These are phyloP conservation scores for Wickerhamiella occidentalis DNA, from an alignment of 805 yeast species.

Conservation along the genomic window DNA sequence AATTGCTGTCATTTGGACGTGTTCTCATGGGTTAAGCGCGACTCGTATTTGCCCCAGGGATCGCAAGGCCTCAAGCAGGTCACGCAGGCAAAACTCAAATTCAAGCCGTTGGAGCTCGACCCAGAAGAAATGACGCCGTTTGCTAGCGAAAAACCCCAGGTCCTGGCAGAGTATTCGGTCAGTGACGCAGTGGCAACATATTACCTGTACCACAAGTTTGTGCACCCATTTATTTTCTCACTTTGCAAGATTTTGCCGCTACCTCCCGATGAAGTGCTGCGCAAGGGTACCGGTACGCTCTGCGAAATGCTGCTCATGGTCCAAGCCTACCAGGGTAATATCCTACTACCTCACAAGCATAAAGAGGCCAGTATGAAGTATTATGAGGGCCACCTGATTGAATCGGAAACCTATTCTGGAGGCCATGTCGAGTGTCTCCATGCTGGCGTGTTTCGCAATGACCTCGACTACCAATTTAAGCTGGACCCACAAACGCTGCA, in stretches of 20 bases:
- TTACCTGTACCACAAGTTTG: constrained; percentile 88
- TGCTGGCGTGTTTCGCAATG: constrained; percentile 95
- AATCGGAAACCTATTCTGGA: constrained; percentile 95
- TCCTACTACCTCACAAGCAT: constrained; percentile 85
- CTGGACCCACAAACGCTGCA: constrained; percentile 76
- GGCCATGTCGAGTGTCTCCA: constrained; percentile 97
- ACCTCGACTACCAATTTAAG: constrained; percentile 59
- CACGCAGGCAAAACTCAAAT: constrained; percentile 88
- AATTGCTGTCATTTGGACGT: constrained; percentile 97
- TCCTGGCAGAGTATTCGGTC: constrained; percentile 89
- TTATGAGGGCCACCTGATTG: constrained; percentile 85
- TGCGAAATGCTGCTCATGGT: constrained; percentile 96
- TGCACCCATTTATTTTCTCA: constrained; percentile 93
- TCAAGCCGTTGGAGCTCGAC: constrained; percentile 90
- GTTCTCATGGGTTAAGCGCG: constrained; percentile 95
- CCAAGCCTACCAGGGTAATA: constrained; percentile 71
- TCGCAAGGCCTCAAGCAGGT: constrained; percentile 97
- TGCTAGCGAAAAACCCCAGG: constrained; percentile 87
- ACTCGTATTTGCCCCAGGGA: constrained; percentile 94
- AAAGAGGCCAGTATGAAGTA: constrained; percentile 89
- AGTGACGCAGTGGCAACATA: constrained; percentile 99
- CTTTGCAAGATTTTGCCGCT: constrained; percentile 90
- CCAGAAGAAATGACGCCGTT: constrained; percentile 98
- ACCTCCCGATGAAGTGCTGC: constrained; percentile 87
- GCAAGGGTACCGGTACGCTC: constrained; percentile 97